Evolutionary conservation across 768 basidiomycete genomes (phyloP).

Genomic region (Leccinum incarnatum): DNA sequence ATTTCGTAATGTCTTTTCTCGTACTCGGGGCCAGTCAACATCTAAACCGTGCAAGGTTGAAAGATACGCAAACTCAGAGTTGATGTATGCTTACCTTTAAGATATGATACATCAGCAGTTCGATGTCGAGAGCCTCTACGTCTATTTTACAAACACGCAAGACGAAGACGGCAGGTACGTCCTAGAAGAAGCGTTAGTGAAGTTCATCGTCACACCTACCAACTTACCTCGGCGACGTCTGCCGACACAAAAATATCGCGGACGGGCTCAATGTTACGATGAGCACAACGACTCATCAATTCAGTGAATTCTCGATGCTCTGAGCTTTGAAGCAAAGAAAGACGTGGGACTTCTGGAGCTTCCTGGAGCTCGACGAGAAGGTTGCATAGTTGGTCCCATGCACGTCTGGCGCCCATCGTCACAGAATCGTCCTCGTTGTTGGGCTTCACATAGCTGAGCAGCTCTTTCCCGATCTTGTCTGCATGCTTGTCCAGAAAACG

Average conservation of each 20-base stretch:
- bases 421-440: slow-evolving; percentile 52
- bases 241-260: slow-evolving; percentile 65
- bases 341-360: slow-evolving; percentile 61
- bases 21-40: slow-evolving; percentile 47
- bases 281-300: slow-evolving; percentile 61
- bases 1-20: slow-evolving; percentile 59
- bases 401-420: slow-evolving; percentile 66
- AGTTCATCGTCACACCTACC: not conserved
- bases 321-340: slow-evolving; percentile 45
- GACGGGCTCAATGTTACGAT: slow-evolving; percentile 60
- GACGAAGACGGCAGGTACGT: slow-evolving; percentile 53
- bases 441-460: slow-evolving; percentile 68
- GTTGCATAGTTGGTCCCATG: slow-evolving; percentile 80
- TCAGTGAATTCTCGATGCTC: slow-evolving; percentile 67
- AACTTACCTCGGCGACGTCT: slow-evolving; percentile 43
- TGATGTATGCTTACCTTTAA: slow-evolving; percentile 52
- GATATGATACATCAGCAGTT: slow-evolving; percentile 73
- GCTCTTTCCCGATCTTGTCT: slow-evolving; percentile 84
- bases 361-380: slow-evolving; percentile 76
- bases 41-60: slow-evolving; percentile 36
- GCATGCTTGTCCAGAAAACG: slow-evolving; percentile 83
- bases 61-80: not conserved
- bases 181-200: slow-evolving; percentile 26
- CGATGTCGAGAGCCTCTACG: slow-evolving; percentile 76
- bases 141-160: slow-evolving; percentile 68